Evolutionary conservation across 495 filamentous ascomycete species (phyloP).

Genomic region (Penicillium cataractarum): DNA sequence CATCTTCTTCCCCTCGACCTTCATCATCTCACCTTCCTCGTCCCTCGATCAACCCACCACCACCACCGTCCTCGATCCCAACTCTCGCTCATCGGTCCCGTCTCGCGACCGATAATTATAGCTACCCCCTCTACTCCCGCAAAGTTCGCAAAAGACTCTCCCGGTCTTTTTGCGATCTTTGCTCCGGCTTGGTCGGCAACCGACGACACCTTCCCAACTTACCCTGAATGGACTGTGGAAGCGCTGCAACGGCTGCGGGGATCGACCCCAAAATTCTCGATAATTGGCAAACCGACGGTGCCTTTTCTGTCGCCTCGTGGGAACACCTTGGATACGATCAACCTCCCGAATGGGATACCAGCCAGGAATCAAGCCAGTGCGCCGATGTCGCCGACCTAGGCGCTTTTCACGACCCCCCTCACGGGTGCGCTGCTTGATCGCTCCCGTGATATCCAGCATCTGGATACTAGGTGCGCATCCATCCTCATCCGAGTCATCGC

Average conservation of each 20-base stretch:
- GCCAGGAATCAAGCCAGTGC: constrained; percentile 49
- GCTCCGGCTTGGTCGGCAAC: constrained; percentile 21
- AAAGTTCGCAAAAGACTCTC: constrained; percentile 24
- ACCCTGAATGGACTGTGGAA: constrained; percentile 54
- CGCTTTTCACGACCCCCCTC: constrained; percentile 37
- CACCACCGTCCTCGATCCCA: not conserved
- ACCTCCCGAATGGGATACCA: constrained; percentile 49
- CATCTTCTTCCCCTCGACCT: constrained; percentile 29
- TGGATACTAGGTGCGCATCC: constrained; percentile 34
- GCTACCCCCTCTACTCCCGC: not conserved
- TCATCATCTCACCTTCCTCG: constrained; percentile 8
- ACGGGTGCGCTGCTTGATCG: constrained; percentile 33
- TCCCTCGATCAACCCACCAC: constrained; percentile 8
- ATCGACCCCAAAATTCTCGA: constrained; percentile 55
- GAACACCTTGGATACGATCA: constrained; percentile 47
- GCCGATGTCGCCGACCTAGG: constrained; percentile 44
- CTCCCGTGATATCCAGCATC: constrained; percentile 26
- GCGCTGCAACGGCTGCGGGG: constrained; percentile 47
- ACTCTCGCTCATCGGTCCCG: not conserved
- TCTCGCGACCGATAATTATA: constrained; percentile 9
- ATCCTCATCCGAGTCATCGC: not conserved
- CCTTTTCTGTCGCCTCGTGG: constrained; percentile 46
- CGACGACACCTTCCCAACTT: constrained; percentile 15
- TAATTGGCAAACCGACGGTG: constrained; percentile 46
- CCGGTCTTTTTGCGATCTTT: constrained; percentile 28